These are phyloP conservation scores for Mucor saturninus DNA, from an alignment of 371 early-diverging fungal genomes.

Conservation along the genomic window DNA sequence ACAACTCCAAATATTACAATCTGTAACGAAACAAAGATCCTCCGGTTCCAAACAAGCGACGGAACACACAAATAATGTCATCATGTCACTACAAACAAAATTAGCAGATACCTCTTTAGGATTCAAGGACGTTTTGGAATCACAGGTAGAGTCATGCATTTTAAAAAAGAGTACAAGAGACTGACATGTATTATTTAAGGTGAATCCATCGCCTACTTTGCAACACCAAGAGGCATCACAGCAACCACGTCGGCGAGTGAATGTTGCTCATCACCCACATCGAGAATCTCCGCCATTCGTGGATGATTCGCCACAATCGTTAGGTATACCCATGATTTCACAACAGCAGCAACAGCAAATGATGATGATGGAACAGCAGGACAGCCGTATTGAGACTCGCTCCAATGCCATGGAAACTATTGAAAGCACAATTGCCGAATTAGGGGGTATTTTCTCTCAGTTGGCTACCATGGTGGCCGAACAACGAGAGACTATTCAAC, in stretches of 20 bases:
- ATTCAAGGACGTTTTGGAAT: constrained; percentile 93
- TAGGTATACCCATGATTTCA: constrained; percentile 55
- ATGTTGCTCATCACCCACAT: constrained; percentile 1
- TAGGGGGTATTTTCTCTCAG: constrained; percentile 94
- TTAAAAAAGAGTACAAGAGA: background rate
- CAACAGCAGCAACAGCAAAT: constrained; percentile 60
- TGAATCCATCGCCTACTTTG: background rate
- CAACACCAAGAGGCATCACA: constrained; percentile 36
- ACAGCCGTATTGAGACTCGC: constrained; percentile 81
- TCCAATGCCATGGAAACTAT: constrained; percentile 91
- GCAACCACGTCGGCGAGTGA: constrained; percentile 47
- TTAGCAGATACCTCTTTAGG: constrained; percentile 85
- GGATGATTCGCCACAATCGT: constrained; percentile 44
- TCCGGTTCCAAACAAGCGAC: constrained; percentile 70
- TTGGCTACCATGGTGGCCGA: constrained; percentile 92
- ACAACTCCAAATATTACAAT: constrained; percentile 83
- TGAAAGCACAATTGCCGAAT: constrained; percentile 95
- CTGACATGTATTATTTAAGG: too few species aligned
- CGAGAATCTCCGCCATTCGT: constrained; percentile 12
- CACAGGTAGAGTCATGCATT: constrained; percentile 55
- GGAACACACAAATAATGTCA: constrained; percentile 90
- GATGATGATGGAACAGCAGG: constrained; percentile 48
- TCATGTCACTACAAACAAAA: constrained; percentile 86
- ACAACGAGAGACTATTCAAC: constrained; percentile 92
- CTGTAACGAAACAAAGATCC: constrained; percentile 45